Conservation (phyloP, 345 rosid genomes). For the Rhizophora mangle region DNA sequence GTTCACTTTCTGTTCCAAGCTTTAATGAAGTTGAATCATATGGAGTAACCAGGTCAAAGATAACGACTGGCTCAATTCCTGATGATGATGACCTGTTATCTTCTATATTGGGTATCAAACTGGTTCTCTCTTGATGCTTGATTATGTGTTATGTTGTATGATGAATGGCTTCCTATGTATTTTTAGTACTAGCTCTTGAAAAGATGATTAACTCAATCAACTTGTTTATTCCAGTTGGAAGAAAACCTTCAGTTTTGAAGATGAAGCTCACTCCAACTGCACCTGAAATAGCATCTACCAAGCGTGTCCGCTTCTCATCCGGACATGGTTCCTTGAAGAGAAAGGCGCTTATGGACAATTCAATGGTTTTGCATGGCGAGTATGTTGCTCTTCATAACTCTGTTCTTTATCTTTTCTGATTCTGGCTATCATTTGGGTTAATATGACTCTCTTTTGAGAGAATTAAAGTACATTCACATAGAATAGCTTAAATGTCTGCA, state of each 20-base stretch:
- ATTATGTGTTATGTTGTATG: neutral
- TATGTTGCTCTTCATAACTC: slow-evolving; percentile 42
- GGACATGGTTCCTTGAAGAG: slow-evolving; percentile 67
- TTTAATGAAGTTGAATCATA: slow-evolving; percentile 65
- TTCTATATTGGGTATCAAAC: slow-evolving; percentile 78
- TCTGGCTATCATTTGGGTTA: neutral
- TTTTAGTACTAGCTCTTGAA: neutral
- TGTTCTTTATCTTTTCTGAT: neutral
- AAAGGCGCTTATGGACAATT: slow-evolving; percentile 91
- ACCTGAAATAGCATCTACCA: slow-evolving; percentile 54
- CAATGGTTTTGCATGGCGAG: slow-evolving; percentile 98
- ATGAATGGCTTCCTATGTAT: neutral
- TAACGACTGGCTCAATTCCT: slow-evolving; percentile 67
- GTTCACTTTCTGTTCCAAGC: slow-evolving; percentile 60
- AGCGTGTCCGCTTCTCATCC: slow-evolving; percentile 56
- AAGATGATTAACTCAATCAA: neutral
- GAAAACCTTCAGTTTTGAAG: slow-evolving; percentile 71
- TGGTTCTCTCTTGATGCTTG: slow-evolving; percentile 1
- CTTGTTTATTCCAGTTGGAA: slow-evolving; percentile 56
- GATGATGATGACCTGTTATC: slow-evolving; percentile 92
- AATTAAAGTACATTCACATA: too few relatives aligned
- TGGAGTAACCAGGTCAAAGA: slow-evolving; percentile 50
- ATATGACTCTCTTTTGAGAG: neutral
- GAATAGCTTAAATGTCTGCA: too few relatives aligned
- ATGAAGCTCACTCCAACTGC: slow-evolving; percentile 71